These are phyloP conservation scores for Pleurotus cornucopiae DNA, from an alignment of 768 basidiomycete species.

Conservation along the genomic window DNA sequence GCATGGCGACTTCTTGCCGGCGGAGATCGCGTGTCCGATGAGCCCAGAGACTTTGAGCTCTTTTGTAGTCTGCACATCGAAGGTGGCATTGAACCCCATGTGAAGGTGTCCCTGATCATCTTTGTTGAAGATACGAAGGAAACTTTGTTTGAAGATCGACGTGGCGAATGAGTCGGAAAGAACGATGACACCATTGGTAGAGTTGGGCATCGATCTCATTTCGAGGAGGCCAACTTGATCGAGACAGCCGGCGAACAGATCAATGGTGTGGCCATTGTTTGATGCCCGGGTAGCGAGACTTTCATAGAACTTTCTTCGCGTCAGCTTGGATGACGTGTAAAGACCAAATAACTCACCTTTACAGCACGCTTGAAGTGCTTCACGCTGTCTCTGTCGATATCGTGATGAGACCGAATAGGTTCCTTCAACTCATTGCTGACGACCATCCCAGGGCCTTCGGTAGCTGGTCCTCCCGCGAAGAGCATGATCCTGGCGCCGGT, in stretches of 20 bases:
- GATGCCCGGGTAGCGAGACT: conserved; percentile 88
- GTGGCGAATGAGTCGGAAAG: conserved; percentile 96
- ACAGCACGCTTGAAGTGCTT: conserved; percentile 97
- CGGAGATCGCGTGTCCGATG: conserved; percentile 96
- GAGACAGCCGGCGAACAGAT: conserved; percentile 94
- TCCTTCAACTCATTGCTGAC: conserved; percentile 95
- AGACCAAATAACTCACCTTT: conserved; percentile 55
- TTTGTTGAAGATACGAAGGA: conserved; percentile 88
- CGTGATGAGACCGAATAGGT: conserved; percentile 97
- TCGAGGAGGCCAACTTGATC: conserved; percentile 97
- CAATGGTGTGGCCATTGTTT: conserved; percentile 91
- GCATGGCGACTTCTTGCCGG: conserved; percentile 92
- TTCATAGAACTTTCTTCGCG: conserved; percentile 81
- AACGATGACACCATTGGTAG: conserved; percentile 94
- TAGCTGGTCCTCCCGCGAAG: conserved; percentile 92
- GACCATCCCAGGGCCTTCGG: conserved; percentile 96
- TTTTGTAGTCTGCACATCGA: conserved; percentile 99
- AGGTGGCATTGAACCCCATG: conserved; percentile 99
- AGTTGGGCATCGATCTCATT: conserved; percentile 95
- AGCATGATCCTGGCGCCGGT: conserved; percentile 96
- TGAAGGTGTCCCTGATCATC: conserved; percentile 88
- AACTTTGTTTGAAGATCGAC: conserved; percentile 98
- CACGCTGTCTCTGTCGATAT: conserved; percentile 93
- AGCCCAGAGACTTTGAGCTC: conserved; percentile 97
- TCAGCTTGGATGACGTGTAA: conserved; percentile 11